Evolutionary conservation across 2,329 filamentous ascomycete species (phyloP), one percentile per base, ranked within the genome.

Genomic region (Aspergillus novofumigatus): DNA sequence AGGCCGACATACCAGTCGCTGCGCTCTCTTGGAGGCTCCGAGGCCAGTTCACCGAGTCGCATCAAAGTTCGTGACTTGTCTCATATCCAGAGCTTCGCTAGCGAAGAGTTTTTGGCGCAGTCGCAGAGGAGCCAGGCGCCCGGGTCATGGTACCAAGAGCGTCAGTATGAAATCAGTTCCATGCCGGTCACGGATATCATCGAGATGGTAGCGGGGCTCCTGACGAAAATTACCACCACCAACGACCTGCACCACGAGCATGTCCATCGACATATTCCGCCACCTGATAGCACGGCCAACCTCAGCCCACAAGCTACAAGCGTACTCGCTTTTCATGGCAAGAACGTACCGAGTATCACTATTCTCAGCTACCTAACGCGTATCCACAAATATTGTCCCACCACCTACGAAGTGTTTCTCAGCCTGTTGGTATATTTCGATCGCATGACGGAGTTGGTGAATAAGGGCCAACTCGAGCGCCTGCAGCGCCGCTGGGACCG

Each of bases 131-230:
- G 75, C 42, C 74, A 64, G 44, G 59, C 77, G 60, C 72, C 77
- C 47, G 70, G 75, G 35, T 71, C 77, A 65, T 77, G 77, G 60
- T 67, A 74, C 32, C 78, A 80, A 53, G 82, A 85, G 59, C 81
- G 83, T 55, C 84, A 87, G 71, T 99, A 96, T 72, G 94, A 97
- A 75, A 97, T 99, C 67, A 97, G 92, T 76, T 90, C 86, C 53
- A 97, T 99, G 93, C 94, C 94, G 53, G 95, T 97, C 55, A 86
- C 89, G 63, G 93, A 99, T 70, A 91, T 99, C 65, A 99, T 99
- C 71, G 93, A 97, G 75, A 97, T 99, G 94, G 94, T 99, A 3
- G 94, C 94, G 4, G 94, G 92, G 6, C 83, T 99, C 25, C 80
- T 99, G 60, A 96, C 93, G 56, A 97, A 97, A 75, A 99, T 99